phyloP scores from a whole-genome alignment of 768 basidiomycete genomes.

The Lactarius sanguifluus region DNA sequence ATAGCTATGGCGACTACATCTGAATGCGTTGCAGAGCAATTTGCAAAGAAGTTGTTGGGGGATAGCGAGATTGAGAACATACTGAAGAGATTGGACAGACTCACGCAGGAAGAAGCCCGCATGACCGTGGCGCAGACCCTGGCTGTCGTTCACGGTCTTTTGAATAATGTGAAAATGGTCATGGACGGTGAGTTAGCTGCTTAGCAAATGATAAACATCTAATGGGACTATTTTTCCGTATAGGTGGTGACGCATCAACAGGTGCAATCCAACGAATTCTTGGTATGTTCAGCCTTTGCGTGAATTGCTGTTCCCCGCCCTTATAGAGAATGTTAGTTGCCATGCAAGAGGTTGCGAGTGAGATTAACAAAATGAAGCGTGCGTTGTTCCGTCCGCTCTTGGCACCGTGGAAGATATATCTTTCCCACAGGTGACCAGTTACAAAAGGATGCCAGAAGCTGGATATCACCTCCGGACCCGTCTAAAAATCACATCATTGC shows the following conservation, averaged over 20 bases:
- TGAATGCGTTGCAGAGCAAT: not conserved
- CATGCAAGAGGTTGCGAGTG: constrained; percentile 1
- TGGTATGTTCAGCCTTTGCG: not conserved
- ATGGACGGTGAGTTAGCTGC: not conserved
- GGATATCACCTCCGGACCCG: constrained; percentile 15
- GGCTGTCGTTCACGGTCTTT: not conserved
- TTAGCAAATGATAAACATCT: not conserved
- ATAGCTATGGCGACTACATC: not conserved
- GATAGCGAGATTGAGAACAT: not conserved
- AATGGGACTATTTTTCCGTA: not conserved
- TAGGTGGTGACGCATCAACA: not conserved
- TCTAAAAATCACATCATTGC: constrained; percentile 9
- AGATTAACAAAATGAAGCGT: constrained; percentile 10
- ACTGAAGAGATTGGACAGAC: not conserved
- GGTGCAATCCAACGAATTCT: not conserved
- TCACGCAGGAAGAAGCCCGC: not conserved
- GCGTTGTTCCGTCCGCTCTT: not conserved
- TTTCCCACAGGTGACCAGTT: not conserved
- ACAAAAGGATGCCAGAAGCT: not conserved
- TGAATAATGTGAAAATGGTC: not conserved
- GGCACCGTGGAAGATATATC: not conserved
- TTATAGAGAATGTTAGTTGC: not conserved
- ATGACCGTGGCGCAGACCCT: not conserved
- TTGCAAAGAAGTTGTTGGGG: not conserved
- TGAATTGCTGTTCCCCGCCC: not conserved